Evolutionary conservation across 805 yeast genomes (phyloP).

Genomic region (Tetrapisispora phaffii): DNA sequence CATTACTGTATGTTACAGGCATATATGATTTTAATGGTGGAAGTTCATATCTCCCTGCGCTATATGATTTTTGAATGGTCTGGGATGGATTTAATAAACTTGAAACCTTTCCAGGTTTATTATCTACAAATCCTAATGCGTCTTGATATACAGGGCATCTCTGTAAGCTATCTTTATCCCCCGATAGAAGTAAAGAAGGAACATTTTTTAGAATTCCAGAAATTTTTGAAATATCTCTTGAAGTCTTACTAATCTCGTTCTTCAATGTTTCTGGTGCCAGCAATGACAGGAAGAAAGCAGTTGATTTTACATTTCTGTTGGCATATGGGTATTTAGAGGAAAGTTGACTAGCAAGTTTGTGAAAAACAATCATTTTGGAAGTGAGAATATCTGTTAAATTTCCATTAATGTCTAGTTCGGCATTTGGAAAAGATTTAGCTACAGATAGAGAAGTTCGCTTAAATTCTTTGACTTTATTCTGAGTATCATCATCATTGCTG

Average conservation of each 20-base stretch:
- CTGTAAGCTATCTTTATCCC: constrained; percentile 28
- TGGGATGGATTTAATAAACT: not conserved
- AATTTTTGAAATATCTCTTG: constrained; percentile 10
- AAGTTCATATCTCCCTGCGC: constrained; percentile 13
- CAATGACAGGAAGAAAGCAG: constrained; percentile 34
- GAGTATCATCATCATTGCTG: constrained; percentile 10
- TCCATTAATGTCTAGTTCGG: constrained; percentile 31
- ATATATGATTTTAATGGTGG: constrained; percentile 26
- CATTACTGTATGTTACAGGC: constrained; percentile 26
- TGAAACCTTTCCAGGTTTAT: not conserved
- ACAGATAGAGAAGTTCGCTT: not conserved
- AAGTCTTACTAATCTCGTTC: constrained; percentile 3
- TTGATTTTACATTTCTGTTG: constrained; percentile 56
- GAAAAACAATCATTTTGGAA: constrained; percentile 35
- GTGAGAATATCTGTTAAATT: constrained; percentile 31
- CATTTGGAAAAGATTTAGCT: constrained; percentile 21
- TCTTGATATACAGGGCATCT: constrained; percentile 33
- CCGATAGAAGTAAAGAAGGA: constrained; percentile 20
- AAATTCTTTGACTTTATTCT: not conserved
- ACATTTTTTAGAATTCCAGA: constrained; percentile 27
- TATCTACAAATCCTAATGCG: constrained; percentile 21
- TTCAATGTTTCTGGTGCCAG: not conserved
- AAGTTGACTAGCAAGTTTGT: constrained; percentile 35
- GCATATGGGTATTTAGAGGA: constrained; percentile 56
- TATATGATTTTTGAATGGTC: not conserved